These are phyloP conservation scores for Populus tremula DNA, from an alignment of 345 rosid genomes.

Conservation along the genomic window DNA sequence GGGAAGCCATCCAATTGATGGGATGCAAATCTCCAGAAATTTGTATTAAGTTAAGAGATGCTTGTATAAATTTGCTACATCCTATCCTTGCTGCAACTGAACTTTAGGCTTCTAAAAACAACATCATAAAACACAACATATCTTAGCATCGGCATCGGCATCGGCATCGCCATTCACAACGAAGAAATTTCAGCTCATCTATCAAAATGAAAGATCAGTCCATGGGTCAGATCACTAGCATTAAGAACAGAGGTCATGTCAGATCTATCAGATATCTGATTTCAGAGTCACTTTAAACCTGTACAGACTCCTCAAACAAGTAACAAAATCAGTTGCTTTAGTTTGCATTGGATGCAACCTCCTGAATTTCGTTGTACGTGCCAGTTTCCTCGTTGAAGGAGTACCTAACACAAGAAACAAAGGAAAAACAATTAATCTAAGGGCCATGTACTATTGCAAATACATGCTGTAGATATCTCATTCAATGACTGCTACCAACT, in stretches of 20 bases:
- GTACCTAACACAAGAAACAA: constrained; percentile 36
- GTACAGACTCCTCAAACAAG: constrained; percentile 8
- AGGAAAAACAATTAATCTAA: neutral
- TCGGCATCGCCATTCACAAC: neutral
- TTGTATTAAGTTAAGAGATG: neutral
- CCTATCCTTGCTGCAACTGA: neutral
- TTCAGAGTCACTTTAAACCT: neutral
- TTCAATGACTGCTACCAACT: neutral
- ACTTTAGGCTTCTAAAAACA: neutral
- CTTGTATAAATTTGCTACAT: neutral
- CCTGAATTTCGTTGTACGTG: constrained; percentile 41
- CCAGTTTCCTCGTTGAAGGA: constrained; percentile 56
- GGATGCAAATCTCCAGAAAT: neutral
- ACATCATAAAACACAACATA: neutral
- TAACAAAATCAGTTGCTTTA: neutral
- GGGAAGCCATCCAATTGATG: neutral
- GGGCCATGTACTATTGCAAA: neutral
- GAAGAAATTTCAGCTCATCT: neutral
- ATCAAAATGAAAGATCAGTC: neutral
- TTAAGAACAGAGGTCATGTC: neutral
- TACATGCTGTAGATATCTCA: neutral
- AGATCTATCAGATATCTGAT: neutral
- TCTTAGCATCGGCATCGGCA: neutral
- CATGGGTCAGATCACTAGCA: neutral
- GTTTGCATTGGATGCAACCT: constrained; percentile 20